These are phyloP conservation scores for Colletotrichum echinochloae DNA, from an alignment of 2,329 filamentous ascomycete genomes.

Conservation along the genomic window DNA sequence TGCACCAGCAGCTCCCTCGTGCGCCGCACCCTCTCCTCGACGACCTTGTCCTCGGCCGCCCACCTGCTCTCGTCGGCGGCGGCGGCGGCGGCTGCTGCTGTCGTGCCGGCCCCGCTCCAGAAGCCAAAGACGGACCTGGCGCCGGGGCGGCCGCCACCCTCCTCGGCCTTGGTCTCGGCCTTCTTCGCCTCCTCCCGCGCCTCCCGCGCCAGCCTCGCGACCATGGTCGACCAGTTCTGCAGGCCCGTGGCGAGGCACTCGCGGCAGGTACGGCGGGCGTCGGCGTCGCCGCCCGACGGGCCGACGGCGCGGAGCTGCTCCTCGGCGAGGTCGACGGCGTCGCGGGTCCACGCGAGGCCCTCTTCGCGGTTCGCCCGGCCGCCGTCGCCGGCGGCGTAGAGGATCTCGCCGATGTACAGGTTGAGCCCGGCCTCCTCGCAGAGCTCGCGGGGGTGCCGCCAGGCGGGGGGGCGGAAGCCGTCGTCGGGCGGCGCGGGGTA, in stretches of 20 bases:
- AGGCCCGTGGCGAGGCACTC: slow-evolving; percentile 83
- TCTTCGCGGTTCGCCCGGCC: slow-evolving; percentile 65
- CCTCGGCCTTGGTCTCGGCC: slow-evolving; percentile 51
- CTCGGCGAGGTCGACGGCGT: slow-evolving; percentile 86
- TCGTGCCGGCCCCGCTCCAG: slow-evolving; percentile 53
- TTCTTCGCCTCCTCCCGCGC: slow-evolving; percentile 60
- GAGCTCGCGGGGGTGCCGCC: slow-evolving; percentile 71
- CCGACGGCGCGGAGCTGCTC: slow-evolving; percentile 67
- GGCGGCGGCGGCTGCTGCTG: not conserved
- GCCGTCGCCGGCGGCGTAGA: slow-evolving; percentile 75
- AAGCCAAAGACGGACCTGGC: slow-evolving; percentile 52
- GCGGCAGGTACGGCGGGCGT: slow-evolving; percentile 70
- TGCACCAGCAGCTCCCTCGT: slow-evolving; percentile 66
- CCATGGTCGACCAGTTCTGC: slow-evolving; percentile 87
- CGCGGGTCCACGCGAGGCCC: slow-evolving; percentile 89
- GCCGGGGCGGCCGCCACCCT: slow-evolving; percentile 29
- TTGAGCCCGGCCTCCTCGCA: slow-evolving; percentile 90
- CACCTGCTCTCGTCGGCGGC: slow-evolving; percentile 57
- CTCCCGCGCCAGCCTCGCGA: slow-evolving; percentile 70
- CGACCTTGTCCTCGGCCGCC: slow-evolving; percentile 66
- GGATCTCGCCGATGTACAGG: slow-evolving; percentile 93
- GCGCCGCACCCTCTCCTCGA: slow-evolving; percentile 63
- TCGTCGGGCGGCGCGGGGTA: slow-evolving; percentile 80
- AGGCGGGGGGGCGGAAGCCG: slow-evolving; percentile 75
- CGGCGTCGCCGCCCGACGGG: slow-evolving; percentile 8